phyloP scores from a whole-genome alignment of 164 flowering plant genomes.

The Aristolochia contorta region DNA sequence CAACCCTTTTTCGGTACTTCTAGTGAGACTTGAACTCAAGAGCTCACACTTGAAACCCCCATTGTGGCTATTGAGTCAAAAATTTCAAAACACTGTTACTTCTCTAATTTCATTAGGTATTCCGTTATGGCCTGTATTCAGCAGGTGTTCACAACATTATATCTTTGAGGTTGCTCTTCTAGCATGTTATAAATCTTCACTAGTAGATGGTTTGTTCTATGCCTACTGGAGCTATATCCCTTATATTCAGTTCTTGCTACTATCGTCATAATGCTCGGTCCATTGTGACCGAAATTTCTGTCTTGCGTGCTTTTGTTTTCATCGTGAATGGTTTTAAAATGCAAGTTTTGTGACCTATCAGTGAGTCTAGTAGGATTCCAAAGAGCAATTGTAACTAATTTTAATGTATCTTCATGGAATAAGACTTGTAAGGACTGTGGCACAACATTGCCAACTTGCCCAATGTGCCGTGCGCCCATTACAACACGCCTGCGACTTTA shows the following conservation, averaged over 20 bases:
- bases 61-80: no score
- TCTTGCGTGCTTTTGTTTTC: not conserved
- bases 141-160: no score
- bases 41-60: no score
- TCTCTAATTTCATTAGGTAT: no score
- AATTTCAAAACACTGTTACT: no score
- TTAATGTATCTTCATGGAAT: conserved; percentile 1
- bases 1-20: no score
- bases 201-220: no score
- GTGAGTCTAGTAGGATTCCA: not conserved
- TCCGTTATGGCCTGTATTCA: no score
- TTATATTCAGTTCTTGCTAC: not conserved
- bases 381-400: not conserved
- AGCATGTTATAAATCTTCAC: no score
- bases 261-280: not conserved
- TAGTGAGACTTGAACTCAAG: no score
- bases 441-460: conserved; percentile 42
- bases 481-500: conserved; percentile 51
- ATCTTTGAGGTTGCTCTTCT: no score
- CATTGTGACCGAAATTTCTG: not conserved
- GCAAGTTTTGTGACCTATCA: not conserved
- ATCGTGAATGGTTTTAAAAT: no score
- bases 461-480: conserved; percentile 64
- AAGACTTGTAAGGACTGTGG: conserved; percentile 86
- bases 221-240: not conserved